Base-by-base conservation (phyloP, 2,329 filamentous ascomycete genomes). In the Emericellopsis cladophorae region DNA sequence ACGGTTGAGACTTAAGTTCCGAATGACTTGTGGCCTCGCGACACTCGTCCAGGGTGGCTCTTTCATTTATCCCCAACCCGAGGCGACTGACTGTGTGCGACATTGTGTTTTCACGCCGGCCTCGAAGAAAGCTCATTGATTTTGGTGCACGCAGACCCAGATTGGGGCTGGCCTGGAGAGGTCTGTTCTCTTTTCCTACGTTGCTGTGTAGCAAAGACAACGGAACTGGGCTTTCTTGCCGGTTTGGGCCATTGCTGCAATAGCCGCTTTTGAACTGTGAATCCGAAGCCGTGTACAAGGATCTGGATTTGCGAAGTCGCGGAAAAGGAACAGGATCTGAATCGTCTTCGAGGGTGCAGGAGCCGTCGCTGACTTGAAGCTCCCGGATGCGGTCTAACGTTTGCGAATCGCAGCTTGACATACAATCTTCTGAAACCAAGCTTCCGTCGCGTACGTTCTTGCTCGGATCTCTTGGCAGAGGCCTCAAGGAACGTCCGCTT, bases 71-170 rank as follows among this genome's bases (percentile, higher is more conserved):
- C 16, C 65, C 60, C 36, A 60, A 59, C 18, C 51, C 48, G 0
- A 44, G 42, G 2, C 42, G 49, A 15, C 45, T 54, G 23, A 43
- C 50, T 3, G 38, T 24, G 15, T 39, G 43, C 6, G 47, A 46
- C 9, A 40, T 44, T 14, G 48, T 33, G 42, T 54, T 46, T 10
- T 56, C 50, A 18, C 51, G 53, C 10, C 59, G 53, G 18, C 51
- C 51, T 54, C 43, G 52, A 22, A 76, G 54, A 45, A 76, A 72
- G 45, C 66, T 72, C 69, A 73, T 74, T 3, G 75, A 79, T 39
- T 68, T 74, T 1, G 70, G 69, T 4, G 65, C 55, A 44, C 67
- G 64, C 14, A 76, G 46, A 2, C 38, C 36, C 21, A 38, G 41
- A 8, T 36, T 35, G 1, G 31, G 36, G 8, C 23, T 29, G 5